Conservation (phyloP, 2,329 filamentous ascomycete genomes). For the Atkinsonella hypoxylon region DNA sequence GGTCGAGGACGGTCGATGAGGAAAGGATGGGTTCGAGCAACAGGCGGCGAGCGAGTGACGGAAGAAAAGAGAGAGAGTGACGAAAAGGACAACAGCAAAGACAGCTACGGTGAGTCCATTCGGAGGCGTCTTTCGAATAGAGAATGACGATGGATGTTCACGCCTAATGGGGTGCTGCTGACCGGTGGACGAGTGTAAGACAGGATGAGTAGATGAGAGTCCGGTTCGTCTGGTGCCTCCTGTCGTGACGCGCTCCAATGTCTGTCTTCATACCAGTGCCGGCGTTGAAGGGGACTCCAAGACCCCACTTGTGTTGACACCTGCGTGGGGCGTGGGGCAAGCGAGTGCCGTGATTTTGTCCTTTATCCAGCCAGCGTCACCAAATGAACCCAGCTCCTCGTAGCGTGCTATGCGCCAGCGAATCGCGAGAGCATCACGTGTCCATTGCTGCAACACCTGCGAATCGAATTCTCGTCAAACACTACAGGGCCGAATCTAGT, state of each 20-base stretch:
- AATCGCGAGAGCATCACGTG: no score
- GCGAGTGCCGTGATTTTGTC: not conserved
- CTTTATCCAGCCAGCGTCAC: no score
- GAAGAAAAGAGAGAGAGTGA: not conserved
- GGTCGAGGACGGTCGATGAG: no score
- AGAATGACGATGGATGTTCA: not conserved
- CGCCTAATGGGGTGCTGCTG: not conserved
- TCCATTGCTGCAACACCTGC: no score
- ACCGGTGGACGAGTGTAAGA: not conserved
- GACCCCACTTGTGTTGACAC: not conserved
- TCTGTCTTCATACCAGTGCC: not conserved
- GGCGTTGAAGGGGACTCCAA: not conserved
- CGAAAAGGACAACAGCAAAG: not conserved
- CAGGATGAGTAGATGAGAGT: not conserved
- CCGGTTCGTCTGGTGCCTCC: not conserved
- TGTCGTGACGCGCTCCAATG: not conserved
- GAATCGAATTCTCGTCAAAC: no score
- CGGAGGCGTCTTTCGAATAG: not conserved
- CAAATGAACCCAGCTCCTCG: no score
- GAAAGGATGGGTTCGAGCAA: not conserved
- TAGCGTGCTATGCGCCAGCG: no score
- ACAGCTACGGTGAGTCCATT: not conserved
- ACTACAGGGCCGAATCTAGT: no score
- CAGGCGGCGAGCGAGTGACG: not conserved
- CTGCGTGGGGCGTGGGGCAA: not conserved